Evolutionary conservation across 352 stramenopile genomes (phyloP).

Genomic region (Pythium brassicae): DNA sequence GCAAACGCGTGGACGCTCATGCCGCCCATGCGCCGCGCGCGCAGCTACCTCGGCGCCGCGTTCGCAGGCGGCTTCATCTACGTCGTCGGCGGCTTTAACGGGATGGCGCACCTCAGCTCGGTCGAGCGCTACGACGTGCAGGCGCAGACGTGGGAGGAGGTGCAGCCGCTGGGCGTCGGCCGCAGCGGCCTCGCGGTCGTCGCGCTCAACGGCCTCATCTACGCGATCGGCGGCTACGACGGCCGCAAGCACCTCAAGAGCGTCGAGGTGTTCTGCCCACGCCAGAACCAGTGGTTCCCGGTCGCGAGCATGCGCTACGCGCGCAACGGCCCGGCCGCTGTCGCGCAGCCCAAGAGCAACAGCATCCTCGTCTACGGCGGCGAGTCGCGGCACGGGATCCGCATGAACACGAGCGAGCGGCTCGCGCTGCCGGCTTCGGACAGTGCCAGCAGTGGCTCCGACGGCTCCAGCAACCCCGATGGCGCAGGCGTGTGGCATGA

Average conservation of each 20-base stretch:
- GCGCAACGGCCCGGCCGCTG: slow-evolving; percentile 55
- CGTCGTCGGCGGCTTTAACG: slow-evolving; percentile 67
- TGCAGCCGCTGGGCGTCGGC: slow-evolving; percentile 40
- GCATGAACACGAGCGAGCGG: slow-evolving; percentile 60
- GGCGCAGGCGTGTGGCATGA: slow-evolving; percentile 34
- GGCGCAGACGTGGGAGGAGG: slow-evolving; percentile 43
- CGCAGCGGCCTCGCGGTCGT: slow-evolving; percentile 58
- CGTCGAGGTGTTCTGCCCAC: slow-evolving; percentile 57
- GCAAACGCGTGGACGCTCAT: slow-evolving; percentile 42
- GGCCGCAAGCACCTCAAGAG: slow-evolving; percentile 58
- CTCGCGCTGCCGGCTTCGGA: slow-evolving; percentile 28
- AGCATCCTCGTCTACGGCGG: slow-evolving; percentile 63
- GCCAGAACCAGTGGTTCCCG: slow-evolving; percentile 38
- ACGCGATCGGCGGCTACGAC: slow-evolving; percentile 69
- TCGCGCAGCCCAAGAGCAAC: slow-evolving; percentile 40
- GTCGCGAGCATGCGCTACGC: slow-evolving; percentile 48
- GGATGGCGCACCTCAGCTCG: slow-evolving; percentile 41
- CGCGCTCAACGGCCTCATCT: slow-evolving; percentile 39
- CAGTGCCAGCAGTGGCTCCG: no score
- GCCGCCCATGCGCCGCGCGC: slow-evolving; percentile 46
- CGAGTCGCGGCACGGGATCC: slow-evolving; percentile 55
- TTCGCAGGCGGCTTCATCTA: slow-evolving; percentile 53
- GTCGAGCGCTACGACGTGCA: slow-evolving; percentile 56
- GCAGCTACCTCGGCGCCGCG: slow-evolving; percentile 60
- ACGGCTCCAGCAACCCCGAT: not conserved